A percentile compares a stretch with the other conserved stretches of the same genome.
These are phyloP conservation scores for Volvox reticuliferus DNA, from an alignment of 139 green algal species.

Conservation along the genomic window DNA sequence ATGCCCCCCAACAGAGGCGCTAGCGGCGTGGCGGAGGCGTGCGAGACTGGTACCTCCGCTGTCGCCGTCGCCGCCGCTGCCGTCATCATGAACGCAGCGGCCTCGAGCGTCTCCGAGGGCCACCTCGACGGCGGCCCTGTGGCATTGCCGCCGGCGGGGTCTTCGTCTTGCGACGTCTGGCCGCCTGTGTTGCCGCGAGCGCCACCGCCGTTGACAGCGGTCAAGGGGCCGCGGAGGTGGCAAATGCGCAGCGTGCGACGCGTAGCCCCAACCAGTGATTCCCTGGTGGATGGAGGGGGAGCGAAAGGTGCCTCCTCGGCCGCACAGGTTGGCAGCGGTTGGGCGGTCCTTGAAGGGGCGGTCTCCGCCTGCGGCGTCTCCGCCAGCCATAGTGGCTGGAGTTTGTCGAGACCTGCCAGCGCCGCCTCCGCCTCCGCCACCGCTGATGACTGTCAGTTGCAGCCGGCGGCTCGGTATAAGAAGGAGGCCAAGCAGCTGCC, in stretches of 20 bases:
- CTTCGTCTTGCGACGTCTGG: background rate
- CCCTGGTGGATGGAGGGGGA: background rate
- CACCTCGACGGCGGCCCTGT: background rate
- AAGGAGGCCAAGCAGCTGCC: no score
- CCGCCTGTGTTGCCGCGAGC: background rate
- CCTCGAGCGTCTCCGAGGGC: background rate
- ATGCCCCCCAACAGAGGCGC: background rate
- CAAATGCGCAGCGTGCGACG: background rate
- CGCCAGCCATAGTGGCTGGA: no score
- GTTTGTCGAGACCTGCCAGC: no score
- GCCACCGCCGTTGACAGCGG: background rate
- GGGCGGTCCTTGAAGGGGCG: background rate
- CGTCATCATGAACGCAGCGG: background rate
- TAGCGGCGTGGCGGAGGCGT: constrained; percentile 6
- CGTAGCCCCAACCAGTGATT: background rate
- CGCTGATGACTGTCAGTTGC: no score
- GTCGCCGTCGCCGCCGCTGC: background rate
- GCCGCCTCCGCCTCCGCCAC: no score
- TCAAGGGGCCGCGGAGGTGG: background rate
- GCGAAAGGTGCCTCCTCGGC: background rate
- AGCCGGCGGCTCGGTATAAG: no score
- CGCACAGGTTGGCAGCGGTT: background rate
- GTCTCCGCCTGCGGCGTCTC: no score
- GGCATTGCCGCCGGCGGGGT: background rate
- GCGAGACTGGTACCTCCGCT: background rate